A percentile compares a stretch with the other conserved stretches of the same genome.
phyloP scores from a whole-genome alignment of 2,329 filamentous ascomycete species.

The Talaromyces sp. region DNA sequence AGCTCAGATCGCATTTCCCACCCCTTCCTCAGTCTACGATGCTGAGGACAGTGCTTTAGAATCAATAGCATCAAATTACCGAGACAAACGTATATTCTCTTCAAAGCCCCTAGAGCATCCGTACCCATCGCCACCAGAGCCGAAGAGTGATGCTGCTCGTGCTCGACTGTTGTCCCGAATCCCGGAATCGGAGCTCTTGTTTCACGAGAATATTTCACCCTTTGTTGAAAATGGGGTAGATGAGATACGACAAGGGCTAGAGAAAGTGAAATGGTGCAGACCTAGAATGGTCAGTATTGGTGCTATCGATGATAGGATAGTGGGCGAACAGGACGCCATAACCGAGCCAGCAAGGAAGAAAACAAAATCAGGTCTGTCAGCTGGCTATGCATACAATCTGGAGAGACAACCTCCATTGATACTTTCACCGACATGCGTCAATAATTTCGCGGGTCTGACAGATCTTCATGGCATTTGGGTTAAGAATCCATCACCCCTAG shows the following conservation, averaged over 20 bases:
- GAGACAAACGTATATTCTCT: constrained; percentile 41
- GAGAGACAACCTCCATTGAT: constrained; percentile 29
- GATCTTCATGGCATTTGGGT: constrained; percentile 27
- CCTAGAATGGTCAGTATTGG: constrained; percentile 23
- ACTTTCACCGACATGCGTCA: constrained; percentile 30
- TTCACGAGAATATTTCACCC: constrained; percentile 22
- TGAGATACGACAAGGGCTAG: constrained; percentile 27
- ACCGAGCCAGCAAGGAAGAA: background rate
- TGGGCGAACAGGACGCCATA: constrained; percentile 9
- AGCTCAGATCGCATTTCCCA: constrained; percentile 45
- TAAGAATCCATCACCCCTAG: constrained; percentile 29
- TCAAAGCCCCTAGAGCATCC: constrained; percentile 45
- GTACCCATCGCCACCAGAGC: constrained; percentile 49
- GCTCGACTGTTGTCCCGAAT: constrained; percentile 38
- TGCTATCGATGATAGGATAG: constrained; percentile 21
- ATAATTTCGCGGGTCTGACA: constrained; percentile 27
- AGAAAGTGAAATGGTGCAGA: constrained; percentile 4
- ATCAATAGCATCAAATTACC: background rate
- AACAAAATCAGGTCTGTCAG: background rate
- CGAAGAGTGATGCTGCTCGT: constrained; percentile 48
- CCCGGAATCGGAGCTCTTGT: constrained; percentile 31
- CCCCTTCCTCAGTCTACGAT: background rate
- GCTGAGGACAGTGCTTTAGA: too few relatives aligned
- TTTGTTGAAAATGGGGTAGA: constrained; percentile 40
- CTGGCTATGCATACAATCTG: background rate